Base-by-base conservation (phyloP, 2,329 filamentous ascomycete genomes). In the Mariannaea elegans region DNA sequence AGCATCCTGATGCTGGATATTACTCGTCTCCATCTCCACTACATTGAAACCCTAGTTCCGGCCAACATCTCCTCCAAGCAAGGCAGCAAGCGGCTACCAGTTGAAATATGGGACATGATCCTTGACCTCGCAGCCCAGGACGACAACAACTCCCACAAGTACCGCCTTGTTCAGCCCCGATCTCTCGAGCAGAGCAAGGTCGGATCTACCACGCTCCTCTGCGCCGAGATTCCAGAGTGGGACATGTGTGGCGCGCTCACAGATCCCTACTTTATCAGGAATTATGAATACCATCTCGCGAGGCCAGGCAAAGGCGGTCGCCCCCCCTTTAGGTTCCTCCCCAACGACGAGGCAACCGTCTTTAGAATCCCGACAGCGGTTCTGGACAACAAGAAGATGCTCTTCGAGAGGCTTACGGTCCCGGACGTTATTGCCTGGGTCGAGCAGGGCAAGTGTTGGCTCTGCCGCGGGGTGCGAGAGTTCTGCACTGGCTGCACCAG, bases 331-430 rank as follows among this genome's bases (percentile, higher is more conserved):
- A 13, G n/a, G n/a, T n/a, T 1, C 13, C 39, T 57, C 21, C 54
- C 54, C 12, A 13, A 45, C 21, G 21, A 38, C 23, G 23, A 45
- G 1, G 29, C 29, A 23, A 18, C 6, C 13, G 14, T 24, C 13
- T 31, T 46, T 23, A 29, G 14, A 36, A 19, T 57, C 39, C 29
- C 39, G 2, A 32, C 16, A 21, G 31, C 13, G 29, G 38, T 39
- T 39, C n/a, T 57, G 16, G 29, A n/a, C n/a, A n/a, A 51, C 1
- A 39, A 51, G 19, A 51, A 23, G 29, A 18, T 38, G 23, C 21
- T 57, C 6, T 57, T 57, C 46, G 38, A 50, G n/a, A 18, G 13
- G 3, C n/a, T 57, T 10, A 51, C 54, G 4, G 39, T 57, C 14
- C 54, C 46, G 14, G 54, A 51, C 41, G 16, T 57, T 12, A 57